Percentiles rank a stretch among this genome's conserved stretches.
These are phyloP conservation scores for Clonostachys sp. DNA, from an alignment of 2,329 filamentous ascomycete species.

Conservation along the genomic window DNA sequence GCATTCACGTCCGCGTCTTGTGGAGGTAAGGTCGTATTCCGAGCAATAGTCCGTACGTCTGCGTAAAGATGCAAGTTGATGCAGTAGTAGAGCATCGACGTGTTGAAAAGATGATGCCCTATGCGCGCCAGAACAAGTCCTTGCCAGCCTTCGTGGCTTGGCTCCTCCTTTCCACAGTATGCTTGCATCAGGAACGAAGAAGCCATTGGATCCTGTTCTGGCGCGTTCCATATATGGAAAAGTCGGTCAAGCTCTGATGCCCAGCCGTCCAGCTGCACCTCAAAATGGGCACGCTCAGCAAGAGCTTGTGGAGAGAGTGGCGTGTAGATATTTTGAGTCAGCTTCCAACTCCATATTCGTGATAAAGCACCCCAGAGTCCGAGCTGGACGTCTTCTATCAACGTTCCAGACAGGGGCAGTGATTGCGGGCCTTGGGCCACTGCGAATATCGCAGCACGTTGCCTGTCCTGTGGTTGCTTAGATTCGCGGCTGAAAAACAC, in stretches of 20 bases:
- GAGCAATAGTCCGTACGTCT: conserved; percentile 10
- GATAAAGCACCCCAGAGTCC: conserved; percentile 20
- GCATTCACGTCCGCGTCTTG: not conserved
- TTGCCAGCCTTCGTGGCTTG: conserved; percentile 13
- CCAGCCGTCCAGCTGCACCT: conserved; percentile 16
- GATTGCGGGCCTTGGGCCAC: conserved; percentile 17
- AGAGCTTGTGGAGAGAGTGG: conserved; percentile 4
- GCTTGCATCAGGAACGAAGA: conserved; percentile 12
- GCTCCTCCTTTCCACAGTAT: conserved; percentile 19
- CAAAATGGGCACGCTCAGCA: too few species aligned
- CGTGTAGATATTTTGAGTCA: conserved; percentile 6
- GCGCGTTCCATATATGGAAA: conserved; percentile 7
- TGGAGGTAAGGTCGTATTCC: not conserved
- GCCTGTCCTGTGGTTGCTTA: conserved; percentile 22
- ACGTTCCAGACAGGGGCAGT: conserved; percentile 13
- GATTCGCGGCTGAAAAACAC: conserved; percentile 25
- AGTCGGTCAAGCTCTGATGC: conserved; percentile 14
- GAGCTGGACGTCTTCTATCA: conserved; percentile 26
- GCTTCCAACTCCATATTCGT: conserved; percentile 21
- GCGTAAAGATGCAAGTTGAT: conserved; percentile 27
- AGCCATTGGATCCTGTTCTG: not conserved
- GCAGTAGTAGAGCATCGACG: conserved; percentile 27
- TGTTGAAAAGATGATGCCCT: conserved; percentile 20
- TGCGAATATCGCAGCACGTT: conserved; percentile 19
- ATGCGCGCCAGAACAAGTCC: conserved; percentile 16